These are phyloP conservation scores for Strombidium stylifer DNA, from an alignment of 73 alveolate genomes.

Conservation along the genomic window DNA sequence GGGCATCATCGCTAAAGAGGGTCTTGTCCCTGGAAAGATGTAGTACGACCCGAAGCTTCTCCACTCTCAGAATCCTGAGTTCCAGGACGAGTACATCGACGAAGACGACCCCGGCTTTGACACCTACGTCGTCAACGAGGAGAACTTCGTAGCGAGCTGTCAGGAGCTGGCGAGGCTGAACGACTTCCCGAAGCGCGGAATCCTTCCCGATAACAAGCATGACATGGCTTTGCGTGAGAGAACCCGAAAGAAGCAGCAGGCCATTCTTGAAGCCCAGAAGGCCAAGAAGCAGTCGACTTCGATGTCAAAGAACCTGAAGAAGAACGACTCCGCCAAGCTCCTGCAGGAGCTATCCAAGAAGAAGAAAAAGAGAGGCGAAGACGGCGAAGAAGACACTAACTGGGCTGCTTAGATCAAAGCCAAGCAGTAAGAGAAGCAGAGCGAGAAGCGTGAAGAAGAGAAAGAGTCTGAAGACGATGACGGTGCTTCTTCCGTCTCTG, in stretches of 20 bases:
- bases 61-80: slow-evolving; percentile 64
- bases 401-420: slow-evolving; percentile 19
- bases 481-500: slow-evolving; percentile 43
- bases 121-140: slow-evolving; percentile 89
- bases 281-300: too few relatives aligned
- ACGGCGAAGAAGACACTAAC: slow-evolving; percentile 6
- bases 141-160: slow-evolving; percentile 83
- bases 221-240: slow-evolving; percentile 24
- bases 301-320: too few relatives aligned
- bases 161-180: slow-evolving; percentile 91
- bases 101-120: slow-evolving; percentile 99
- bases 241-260: slow-evolving; percentile 35
- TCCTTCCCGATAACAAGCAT: slow-evolving; percentile 62
- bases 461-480: slow-evolving; percentile 32
- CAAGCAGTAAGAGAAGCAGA: slow-evolving; percentile 11
- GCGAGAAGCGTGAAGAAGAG: slow-evolving; percentile 32
- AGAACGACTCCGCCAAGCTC: slow-evolving; percentile 69
- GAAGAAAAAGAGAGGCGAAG: background rate
- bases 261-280: slow-evolving; percentile 56
- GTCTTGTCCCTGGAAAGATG: background rate
- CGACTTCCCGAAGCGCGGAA: slow-evolving; percentile 94
- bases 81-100: slow-evolving; percentile 90
- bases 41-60: slow-evolving; percentile 4
- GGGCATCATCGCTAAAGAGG: background rate
- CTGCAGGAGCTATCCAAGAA: slow-evolving; percentile 45